Percentiles rank a stretch among this genome's conserved stretches.
Conservation (phyloP, 1,284 basidiomycete species). For the Austroboletus novae-zelandiae region DNA sequence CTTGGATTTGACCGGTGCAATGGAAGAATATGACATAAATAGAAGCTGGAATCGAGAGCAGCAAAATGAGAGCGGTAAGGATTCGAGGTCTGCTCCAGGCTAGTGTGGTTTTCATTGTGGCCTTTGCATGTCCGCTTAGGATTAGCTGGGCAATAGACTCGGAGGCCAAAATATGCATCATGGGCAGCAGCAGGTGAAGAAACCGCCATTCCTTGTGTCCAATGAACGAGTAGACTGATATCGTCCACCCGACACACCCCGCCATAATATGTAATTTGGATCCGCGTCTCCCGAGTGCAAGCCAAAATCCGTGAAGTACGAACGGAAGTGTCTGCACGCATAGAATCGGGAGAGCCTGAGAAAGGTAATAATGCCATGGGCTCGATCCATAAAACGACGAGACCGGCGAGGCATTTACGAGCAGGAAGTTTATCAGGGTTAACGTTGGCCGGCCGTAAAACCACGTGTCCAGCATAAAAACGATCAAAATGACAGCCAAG, state of each 20-base stretch:
- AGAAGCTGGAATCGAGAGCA: conserved; percentile 56
- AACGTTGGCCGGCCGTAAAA: conserved; percentile 73
- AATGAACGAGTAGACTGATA: conserved; percentile 73
- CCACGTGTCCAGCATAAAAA: conserved; percentile 59
- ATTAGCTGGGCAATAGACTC: conserved; percentile 61
- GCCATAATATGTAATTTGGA: conserved; percentile 46
- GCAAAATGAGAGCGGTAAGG: conserved; percentile 42
- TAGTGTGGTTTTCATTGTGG: conserved; percentile 10
- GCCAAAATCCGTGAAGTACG: conserved; percentile 58
- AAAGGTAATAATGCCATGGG: conserved; percentile 86
- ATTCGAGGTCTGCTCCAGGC: conserved; percentile 4
- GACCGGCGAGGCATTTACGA: conserved; percentile 76
- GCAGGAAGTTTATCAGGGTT: conserved; percentile 80
- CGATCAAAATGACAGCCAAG: conserved; percentile 30
- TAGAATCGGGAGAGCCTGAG: conserved; percentile 84
- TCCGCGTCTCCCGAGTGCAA: conserved; percentile 29
- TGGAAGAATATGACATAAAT: conserved; percentile 74
- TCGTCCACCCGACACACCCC: conserved; percentile 59
- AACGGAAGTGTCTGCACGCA: conserved; percentile 75
- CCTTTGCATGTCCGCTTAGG: conserved; percentile 8
- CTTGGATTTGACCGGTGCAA: conserved; percentile 73
- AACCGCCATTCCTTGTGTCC: conserved; percentile 98
- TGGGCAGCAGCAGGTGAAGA: conserved; percentile 86
- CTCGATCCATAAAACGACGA: conserved; percentile 94
- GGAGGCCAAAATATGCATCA: conserved; percentile 81